These are phyloP conservation scores for Cryptosporidium viatorum DNA, from an alignment of 169 alveolate species.

Conservation along the genomic window DNA sequence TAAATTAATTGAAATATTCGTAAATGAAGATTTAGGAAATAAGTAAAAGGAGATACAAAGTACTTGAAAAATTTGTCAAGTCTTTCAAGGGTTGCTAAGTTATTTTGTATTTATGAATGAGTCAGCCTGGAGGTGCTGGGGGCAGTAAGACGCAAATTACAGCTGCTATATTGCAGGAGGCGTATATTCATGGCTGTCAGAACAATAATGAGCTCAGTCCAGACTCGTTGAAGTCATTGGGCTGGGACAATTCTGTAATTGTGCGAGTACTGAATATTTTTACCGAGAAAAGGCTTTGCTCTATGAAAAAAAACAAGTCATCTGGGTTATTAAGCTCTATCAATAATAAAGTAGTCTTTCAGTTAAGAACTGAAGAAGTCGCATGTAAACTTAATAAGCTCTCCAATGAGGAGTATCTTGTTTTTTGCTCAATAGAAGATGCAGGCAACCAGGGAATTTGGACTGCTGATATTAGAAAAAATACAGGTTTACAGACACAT, in stretches of 20 bases:
- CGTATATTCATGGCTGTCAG: constrained; percentile 68
- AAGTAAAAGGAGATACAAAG: neutral
- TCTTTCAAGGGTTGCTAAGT: neutral
- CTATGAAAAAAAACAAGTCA: constrained; percentile 74
- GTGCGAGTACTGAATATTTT: constrained; percentile 79
- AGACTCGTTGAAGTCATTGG: constrained; percentile 50
- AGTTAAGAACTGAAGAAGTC: constrained; percentile 84
- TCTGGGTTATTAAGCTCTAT: constrained; percentile 13
- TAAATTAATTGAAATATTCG: neutral
- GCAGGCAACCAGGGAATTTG: constrained; percentile 92
- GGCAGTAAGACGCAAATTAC: constrained; percentile 25
- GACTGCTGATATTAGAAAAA: constrained; percentile 92
- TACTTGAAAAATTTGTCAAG: neutral
- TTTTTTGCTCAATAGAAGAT: constrained; percentile 89
- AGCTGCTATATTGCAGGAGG: constrained; percentile 58
- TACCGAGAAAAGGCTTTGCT: constrained; percentile 80
- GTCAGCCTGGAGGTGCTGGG: constrained; percentile 31
- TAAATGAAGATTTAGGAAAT: neutral
- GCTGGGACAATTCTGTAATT: constrained; percentile 69
- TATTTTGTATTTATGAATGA: constrained; percentile 21
- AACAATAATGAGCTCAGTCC: constrained; percentile 69
- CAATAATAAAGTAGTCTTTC: constrained; percentile 76
- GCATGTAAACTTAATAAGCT: constrained; percentile 85
- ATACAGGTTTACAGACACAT: constrained; percentile 89
- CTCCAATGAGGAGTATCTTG: constrained; percentile 87